These are phyloP conservation scores for Botrytis tulipae DNA, from an alignment of 2,329 filamentous ascomycete species.

Conservation along the genomic window DNA sequence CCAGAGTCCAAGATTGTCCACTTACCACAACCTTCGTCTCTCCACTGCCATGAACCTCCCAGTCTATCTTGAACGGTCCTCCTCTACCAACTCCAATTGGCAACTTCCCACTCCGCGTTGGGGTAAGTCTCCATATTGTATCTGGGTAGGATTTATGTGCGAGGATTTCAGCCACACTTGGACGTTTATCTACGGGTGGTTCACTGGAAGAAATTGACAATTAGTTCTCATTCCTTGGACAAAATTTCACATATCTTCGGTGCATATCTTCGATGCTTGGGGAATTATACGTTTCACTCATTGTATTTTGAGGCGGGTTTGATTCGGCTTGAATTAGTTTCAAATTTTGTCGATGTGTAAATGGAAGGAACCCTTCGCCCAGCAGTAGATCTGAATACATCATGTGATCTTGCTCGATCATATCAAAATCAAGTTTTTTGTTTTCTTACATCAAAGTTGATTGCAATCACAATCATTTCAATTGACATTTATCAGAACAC, in stretches of 20 bases:
- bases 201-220: constrained; percentile 7
- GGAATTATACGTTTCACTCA: constrained; percentile 4
- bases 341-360: not conserved
- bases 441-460: not conserved
- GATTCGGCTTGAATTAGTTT: not conserved
- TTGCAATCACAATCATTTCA: not conserved
- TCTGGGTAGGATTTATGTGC: constrained; percentile 65
- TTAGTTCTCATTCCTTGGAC: not conserved
- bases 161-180: constrained; percentile 56
- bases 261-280: not conserved
- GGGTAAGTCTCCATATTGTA: constrained; percentile 67
- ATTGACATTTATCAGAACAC: not conserved
- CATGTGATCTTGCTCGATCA: not conserved
- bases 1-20: constrained; percentile 2
- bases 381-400: not conserved
- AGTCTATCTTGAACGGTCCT: constrained; percentile 72
- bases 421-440: not conserved
- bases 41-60: constrained; percentile 77
- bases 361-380: not conserved
- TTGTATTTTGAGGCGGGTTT: not conserved
- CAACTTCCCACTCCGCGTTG: constrained; percentile 58
- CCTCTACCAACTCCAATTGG: constrained; percentile 68
- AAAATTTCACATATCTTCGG: not conserved
- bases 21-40: constrained; percentile 67
- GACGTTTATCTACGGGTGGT: constrained; percentile 25